Percentiles rank a stretch among this genome's conserved stretches.
phyloP scores from a whole-genome alignment of 345 rosid genomes.

The Lumnitzera littorea region DNA sequence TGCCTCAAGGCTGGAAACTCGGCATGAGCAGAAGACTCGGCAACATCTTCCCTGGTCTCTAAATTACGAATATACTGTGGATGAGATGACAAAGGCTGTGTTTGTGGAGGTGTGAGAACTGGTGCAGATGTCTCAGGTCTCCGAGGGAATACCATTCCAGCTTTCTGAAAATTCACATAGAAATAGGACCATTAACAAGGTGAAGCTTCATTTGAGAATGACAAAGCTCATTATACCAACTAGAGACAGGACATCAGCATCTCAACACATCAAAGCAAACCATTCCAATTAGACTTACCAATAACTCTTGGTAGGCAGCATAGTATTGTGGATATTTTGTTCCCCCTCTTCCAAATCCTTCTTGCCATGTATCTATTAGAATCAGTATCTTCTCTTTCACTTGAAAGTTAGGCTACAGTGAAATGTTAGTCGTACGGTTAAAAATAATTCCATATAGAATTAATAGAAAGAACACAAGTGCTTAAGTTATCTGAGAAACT shows the following conservation, averaged over 20 bases:
- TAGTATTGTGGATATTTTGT: slow-evolving; percentile 82
- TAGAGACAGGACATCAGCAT: slow-evolving; percentile 1
- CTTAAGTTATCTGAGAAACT: neutral
- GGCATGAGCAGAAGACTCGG: slow-evolving; percentile 66
- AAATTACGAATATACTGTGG: slow-evolving; percentile 2
- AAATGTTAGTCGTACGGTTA: slow-evolving; percentile 6
- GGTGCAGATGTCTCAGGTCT: slow-evolving; percentile 71
- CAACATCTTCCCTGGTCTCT: slow-evolving; percentile 62
- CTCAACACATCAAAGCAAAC: neutral
- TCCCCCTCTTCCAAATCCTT: slow-evolving; percentile 71
- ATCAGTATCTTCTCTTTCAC: slow-evolving; percentile 87
- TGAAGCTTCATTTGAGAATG: neutral
- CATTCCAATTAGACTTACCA: slow-evolving; percentile 27
- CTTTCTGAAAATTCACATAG: slow-evolving; percentile 32
- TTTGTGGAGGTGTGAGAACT: slow-evolving; percentile 88
- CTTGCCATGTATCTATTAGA: slow-evolving; percentile 61
- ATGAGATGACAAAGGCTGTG: slow-evolving; percentile 26
- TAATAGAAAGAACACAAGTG: slow-evolving; percentile 3
- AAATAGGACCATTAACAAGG: neutral
- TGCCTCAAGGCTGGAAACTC: slow-evolving; percentile 87
- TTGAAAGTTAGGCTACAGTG: slow-evolving; percentile 76
- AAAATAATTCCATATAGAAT: slow-evolving; percentile 1
- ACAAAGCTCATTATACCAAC: neutral
- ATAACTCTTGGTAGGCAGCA: slow-evolving; percentile 78
- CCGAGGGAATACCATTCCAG: slow-evolving; percentile 87